Base-by-base conservation (phyloP, 257 asterid genomes). In the Cruciata laevipes region DNA sequence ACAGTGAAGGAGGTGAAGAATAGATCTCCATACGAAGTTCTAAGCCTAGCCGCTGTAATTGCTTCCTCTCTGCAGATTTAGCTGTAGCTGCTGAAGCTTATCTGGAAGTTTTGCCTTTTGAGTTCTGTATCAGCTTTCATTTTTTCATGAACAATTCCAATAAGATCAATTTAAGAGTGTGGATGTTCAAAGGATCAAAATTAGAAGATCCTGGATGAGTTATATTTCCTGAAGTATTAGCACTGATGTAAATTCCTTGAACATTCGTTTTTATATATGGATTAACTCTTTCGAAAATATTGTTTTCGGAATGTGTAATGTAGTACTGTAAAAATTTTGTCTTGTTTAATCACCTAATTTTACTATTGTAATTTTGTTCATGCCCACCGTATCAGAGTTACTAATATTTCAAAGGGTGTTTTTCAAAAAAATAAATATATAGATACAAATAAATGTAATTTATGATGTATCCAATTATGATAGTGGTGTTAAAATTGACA, bases 11-110 rank as follows among this genome's bases (percentile, higher is more conserved):
- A 85, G 65, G 98, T 92, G 71, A 86, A 84, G 79, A 75, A 84
- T 80, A 86, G 73, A 73, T 61, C 83, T 56, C 98, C 97, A 0
- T 92, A 89, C 57, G 95, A 92, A 80, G 83, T 92, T 69, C 76
- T 92, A 71, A 89, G 96, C 80, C 95, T 92, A 20, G 88, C 97
- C 30, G 95, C 88, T 71, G 82, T 88, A 51, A 89, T 89, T 75
- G 91, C 98, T 42, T 79, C 98, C 49, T 81, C 90, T 7, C 97
- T 92, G 62, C 96, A 83, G 86, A 89, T 92, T 71, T 92, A 85
- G 75, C 18, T 13, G 52, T 47, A 24, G 52, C 51, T 8, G 23
- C 13, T 9, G 40, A 32, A 61, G 38, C 67, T 13, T 47, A 5
- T 65, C 51, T 53, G 23, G 64, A 10, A 63, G 64, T 52, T 21